Evolutionary conservation across 345 rosid species (phyloP).

Genomic region (Hypericum androsaemum): DNA sequence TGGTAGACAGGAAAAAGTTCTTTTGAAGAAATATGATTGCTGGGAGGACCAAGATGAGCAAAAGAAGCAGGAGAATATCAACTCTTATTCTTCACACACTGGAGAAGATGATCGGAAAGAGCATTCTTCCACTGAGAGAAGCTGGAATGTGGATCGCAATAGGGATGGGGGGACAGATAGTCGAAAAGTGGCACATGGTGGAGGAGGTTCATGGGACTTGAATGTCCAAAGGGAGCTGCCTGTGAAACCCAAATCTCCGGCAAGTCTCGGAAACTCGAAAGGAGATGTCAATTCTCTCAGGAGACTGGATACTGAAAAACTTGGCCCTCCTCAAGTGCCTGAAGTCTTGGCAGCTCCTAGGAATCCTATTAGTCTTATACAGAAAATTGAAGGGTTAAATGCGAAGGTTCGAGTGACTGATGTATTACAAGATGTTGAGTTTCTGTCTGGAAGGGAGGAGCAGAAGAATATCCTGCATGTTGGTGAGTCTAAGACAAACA

Average conservation of each 20-base stretch:
- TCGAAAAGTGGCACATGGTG: slow-evolving; percentile 21
- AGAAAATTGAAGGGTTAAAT: slow-evolving; percentile 84
- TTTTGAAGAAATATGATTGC: slow-evolving; percentile 63
- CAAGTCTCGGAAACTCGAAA: slow-evolving; percentile 20
- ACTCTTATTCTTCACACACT: slow-evolving; percentile 20
- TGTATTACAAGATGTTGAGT: slow-evolving; percentile 29
- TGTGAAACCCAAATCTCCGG: slow-evolving; percentile 27
- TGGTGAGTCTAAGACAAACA: slow-evolving; percentile 21
- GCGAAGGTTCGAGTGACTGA: slow-evolving; percentile 60
- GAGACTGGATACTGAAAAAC: slow-evolving; percentile 20
- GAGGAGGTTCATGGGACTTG: slow-evolving; percentile 24
- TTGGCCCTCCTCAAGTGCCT: slow-evolving; percentile 12
- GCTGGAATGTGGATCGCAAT: slow-evolving; percentile 31
- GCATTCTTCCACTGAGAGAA: slow-evolving; percentile 36
- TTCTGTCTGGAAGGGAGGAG: slow-evolving; percentile 29
- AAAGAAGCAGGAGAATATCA: slow-evolving; percentile 30
- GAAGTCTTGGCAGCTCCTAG: slow-evolving; percentile 26
- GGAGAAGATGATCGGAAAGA: slow-evolving; percentile 33
- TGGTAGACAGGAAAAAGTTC: slow-evolving; percentile 51
- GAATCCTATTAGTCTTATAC: slow-evolving; percentile 52
- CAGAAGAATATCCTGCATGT: slow-evolving; percentile 34
- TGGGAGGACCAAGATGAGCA: slow-evolving; percentile 49
- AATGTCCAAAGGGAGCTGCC: slow-evolving; percentile 21
- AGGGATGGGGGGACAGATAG: slow-evolving; percentile 25
- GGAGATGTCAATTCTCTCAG: slow-evolving; percentile 23